A percentile compares a stretch with the other conserved stretches of the same genome.
Conservation (phyloP, 129 eudicot species). For the Lactuca sativa region DNA sequence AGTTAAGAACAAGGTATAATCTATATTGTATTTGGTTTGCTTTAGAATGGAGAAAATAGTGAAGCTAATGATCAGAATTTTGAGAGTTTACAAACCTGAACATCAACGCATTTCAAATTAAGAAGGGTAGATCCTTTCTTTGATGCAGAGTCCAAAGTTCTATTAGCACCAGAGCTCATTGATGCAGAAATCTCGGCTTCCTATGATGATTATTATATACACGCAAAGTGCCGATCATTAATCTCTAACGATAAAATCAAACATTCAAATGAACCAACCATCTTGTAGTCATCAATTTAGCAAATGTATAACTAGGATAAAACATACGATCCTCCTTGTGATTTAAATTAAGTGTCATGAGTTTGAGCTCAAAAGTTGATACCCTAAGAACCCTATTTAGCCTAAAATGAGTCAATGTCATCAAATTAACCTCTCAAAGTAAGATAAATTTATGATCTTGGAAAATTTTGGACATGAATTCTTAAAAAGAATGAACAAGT, state of each 20-base stretch:
- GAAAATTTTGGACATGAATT: neutral
- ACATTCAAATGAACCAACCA: neutral
- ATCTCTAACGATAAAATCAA: neutral
- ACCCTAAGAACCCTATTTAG: slow-evolving; percentile 11
- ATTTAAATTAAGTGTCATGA: too few relatives aligned
- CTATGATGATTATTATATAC: slow-evolving; percentile 36
- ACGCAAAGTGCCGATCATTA: neutral
- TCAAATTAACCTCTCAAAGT: slow-evolving; percentile 9
- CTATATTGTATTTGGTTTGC: neutral
- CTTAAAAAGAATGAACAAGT: neutral
- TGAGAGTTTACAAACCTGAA: slow-evolving; percentile 56
- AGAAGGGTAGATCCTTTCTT: slow-evolving; percentile 89
- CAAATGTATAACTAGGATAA: too few relatives aligned
- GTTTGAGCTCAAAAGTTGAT: too few relatives aligned
- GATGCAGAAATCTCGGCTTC: slow-evolving; percentile 94
- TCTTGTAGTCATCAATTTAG: neutral
- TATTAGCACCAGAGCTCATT: slow-evolving; percentile 65
- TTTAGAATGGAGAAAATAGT: neutral
- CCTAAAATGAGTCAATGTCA: neutral
- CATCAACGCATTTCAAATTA: slow-evolving; percentile 92
- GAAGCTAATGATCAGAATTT: neutral
- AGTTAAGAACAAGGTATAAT: neutral
- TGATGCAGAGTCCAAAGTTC: slow-evolving; percentile 82
- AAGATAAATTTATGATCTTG: neutral
- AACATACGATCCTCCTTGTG: too few relatives aligned